These are phyloP conservation scores for Pseudogymnoascus verrucosus DNA, from an alignment of 2,329 filamentous ascomycete species.

Conservation along the genomic window DNA sequence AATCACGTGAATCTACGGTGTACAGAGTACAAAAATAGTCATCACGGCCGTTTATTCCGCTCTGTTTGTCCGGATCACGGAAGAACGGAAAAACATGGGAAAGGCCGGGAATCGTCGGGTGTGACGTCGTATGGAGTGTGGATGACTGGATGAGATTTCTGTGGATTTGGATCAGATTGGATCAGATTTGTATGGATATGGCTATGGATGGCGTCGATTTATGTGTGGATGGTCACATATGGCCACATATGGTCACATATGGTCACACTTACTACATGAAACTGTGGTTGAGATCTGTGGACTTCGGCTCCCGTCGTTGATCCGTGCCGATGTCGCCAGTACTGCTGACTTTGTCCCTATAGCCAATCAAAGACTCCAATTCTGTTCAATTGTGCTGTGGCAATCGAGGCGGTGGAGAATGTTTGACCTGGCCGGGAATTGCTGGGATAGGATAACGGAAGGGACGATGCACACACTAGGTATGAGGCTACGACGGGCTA, in stretches of 20 bases:
- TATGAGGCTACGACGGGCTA: background rate
- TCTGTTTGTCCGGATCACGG: background rate
- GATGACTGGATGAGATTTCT: background rate
- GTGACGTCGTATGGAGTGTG: background rate
- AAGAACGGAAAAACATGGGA: conserved; percentile 4
- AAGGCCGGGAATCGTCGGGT: background rate
- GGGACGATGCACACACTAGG: background rate
- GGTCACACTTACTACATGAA: background rate
- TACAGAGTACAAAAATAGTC: background rate
- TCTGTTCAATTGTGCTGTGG: background rate
- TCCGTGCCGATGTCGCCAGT: background rate
- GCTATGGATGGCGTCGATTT: background rate
- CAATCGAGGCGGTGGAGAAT: background rate
- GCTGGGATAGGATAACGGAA: background rate
- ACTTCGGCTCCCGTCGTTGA: background rate
- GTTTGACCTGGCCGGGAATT: background rate
- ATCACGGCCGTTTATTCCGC: background rate
- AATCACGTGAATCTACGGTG: background rate
- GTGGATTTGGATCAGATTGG: background rate
- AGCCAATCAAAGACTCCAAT: background rate
- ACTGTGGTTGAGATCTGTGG: background rate
- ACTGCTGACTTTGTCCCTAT: background rate
- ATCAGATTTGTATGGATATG: background rate
- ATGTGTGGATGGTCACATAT: background rate
- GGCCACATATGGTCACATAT: background rate